Base-by-base conservation (phyloP, 2,329 filamentous ascomycete species). In the Lasiodiplodia sp. region DNA sequence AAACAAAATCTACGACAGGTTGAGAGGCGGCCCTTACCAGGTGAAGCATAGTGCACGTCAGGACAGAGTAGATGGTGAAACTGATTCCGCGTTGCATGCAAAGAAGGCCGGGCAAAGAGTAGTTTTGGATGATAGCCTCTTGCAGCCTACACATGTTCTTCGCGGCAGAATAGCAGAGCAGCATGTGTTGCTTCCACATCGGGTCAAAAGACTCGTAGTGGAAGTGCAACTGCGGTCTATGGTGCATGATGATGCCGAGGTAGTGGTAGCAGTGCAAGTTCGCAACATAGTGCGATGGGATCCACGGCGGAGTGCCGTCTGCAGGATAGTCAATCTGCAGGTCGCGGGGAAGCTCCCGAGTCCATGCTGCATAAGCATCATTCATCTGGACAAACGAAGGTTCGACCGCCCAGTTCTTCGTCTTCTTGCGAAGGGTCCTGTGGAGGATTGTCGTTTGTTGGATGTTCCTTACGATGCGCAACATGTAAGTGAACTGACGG, bases 61-160 rank as follows among this genome's bases (percentile, higher is more conserved):
- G 83, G 31, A 97, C 89, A 68, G 91, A 89, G 76, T 98, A 98
- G n/a, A 98, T 93, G 6, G 93, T 93, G 75, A 97, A 98, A 79
- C 94, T 97, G 77, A 97, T 94, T 49, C 95, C 95, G 72, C 95
- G 88, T 75, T 95, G 91, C 95, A 97, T 97, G 81, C 91, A 96
- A 73, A 96, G 86, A 18, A 98, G 84, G 0, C 94, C 95, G 18
- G 87, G 87, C 70, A 97, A 83, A 2, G 94, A 93, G 78, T 90
- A 97, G 0, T 88, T 87, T 66, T 91, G 86, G 69, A 97, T 76
- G 44, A 97, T 88, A 2, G 91, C 91, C 80, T 98, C 95, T 76
- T 97, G 94, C 6, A 97, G 80, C 69, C 92, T 89, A 79, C 94
- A 97, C 63, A 98, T 86, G 51, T 87, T 88, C 79, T 96, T 96